Evolutionary conservation across 2,329 filamentous ascomycete species (phyloP), one percentile per base, ranked within the genome.

Genomic region (Epichloe coenophiala): DNA sequence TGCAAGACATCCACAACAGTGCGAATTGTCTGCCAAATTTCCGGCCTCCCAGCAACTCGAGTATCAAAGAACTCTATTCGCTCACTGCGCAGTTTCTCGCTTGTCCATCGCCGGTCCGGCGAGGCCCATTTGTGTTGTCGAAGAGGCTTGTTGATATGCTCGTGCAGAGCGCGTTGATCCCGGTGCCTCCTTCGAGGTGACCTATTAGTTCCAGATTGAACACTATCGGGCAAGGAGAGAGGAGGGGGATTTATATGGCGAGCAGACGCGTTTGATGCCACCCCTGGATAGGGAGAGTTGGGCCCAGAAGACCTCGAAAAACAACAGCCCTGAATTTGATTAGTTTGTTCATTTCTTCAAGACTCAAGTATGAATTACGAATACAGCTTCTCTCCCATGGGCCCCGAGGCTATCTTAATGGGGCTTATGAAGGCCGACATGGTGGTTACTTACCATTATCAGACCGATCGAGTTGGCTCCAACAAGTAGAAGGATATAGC

Each of bases 1-100:
- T 84, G 84, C 54, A 95, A 64, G 6, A 86, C 70, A 54, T 85
- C 77, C 17, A 88, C 73, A 0, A 83, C 84, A 1, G 80, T 71
- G 44, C 76, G 76, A 13, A 96, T 66, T 0, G 86, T 83, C 58
- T 80, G 80, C 91, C 91, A 97, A 27, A 93, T 77, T 65, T 95
- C 87, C 4, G 75, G 61, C 4, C 80, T 76, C 2, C 88, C 88
- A 0, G 84, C 86, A 15, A 94, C 87, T 45, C 88, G 74, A 1
- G 90, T 96, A 54, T 96, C 89, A 66, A 95, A 97, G 72, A 94
- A 96, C 54, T 88, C 88, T 46, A 69, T 70, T 46, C 91, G 78
- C 68, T 95, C 87, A 35, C 74, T 74, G 52, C 81, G 78, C 2
- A 95, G 71, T 49, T 83, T 71, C 15, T 68, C 62, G n/a, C 77